Percentiles rank a stretch among this genome's conserved stretches.
phyloP scores from a whole-genome alignment of 1,284 basidiomycete species.

The Phylloboletellus chloephorus region DNA sequence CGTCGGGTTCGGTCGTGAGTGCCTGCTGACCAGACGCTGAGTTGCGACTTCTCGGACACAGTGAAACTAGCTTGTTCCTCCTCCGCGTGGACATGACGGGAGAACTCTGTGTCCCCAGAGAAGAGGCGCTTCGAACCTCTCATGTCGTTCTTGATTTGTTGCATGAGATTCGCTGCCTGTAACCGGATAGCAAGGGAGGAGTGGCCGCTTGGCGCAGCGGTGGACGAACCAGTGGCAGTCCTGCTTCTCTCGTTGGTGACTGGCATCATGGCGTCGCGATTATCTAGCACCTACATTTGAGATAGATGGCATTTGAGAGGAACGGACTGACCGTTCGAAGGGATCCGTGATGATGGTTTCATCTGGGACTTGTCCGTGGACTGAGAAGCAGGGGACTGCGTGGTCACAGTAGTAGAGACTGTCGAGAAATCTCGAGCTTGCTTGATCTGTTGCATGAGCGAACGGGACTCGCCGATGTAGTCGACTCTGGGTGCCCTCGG shows the following conservation, averaged over 20 bases:
- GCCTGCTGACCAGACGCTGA: conserved; percentile 15
- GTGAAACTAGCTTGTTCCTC: conserved; percentile 26
- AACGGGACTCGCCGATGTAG: conserved; percentile 67
- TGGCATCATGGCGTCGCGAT: conserved; percentile 12
- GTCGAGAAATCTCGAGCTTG: conserved; percentile 70
- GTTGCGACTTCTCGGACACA: conserved; percentile 20
- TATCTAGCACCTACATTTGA: conserved; percentile 12
- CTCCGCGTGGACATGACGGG: conserved; percentile 37
- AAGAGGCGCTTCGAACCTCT: conserved; percentile 64
- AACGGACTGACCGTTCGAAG: conserved; percentile 16
- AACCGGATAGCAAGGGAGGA: conserved; percentile 65
- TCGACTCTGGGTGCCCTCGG: conserved; percentile 47
- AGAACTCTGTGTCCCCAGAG: conserved; percentile 57
- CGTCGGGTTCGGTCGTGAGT: conserved; percentile 23
- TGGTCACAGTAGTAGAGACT: conserved; percentile 52
- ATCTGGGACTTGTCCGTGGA: conserved; percentile 12
- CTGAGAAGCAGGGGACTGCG: conserved; percentile 17
- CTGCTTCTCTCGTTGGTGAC: conserved; percentile 9
- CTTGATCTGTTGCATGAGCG: conserved; percentile 71
- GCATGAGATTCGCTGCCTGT: conserved; percentile 76
- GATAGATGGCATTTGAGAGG: neutral
- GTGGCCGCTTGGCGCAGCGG: conserved; percentile 33
- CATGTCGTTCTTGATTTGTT: conserved; percentile 74
- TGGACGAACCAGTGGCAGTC: conserved; percentile 23
- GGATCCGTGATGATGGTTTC: neutral